Conservation (phyloP, 495 filamentous ascomycete genomes). For the Pseudomonodictys pantanalensis region DNA sequence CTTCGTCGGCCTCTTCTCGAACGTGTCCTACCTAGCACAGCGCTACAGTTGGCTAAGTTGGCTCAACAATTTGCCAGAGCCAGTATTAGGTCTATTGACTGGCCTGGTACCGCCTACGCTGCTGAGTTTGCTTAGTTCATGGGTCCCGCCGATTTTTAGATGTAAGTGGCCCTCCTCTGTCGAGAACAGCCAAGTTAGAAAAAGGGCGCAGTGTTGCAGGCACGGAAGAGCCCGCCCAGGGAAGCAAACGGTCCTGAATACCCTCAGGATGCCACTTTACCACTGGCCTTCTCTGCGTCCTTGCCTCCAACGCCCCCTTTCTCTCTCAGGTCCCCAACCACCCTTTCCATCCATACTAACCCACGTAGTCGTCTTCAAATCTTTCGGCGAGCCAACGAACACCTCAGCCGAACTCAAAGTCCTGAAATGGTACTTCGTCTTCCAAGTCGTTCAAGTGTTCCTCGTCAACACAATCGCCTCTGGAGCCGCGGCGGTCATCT, state of each 20-base stretch:
- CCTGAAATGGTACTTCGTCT: slow-evolving; percentile 40
- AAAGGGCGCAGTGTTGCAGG: no score
- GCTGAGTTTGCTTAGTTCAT: slow-evolving; percentile 32
- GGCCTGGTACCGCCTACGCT: slow-evolving; percentile 39
- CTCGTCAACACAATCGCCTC: slow-evolving; percentile 41
- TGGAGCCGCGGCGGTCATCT: slow-evolving; percentile 36
- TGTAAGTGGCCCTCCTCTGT: slow-evolving; percentile 11
- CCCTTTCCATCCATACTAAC: no score
- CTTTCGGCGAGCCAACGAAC: slow-evolving; percentile 33
- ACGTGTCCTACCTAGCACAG: slow-evolving; percentile 39
- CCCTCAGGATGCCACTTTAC: no score
- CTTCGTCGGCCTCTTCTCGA: slow-evolving; percentile 38
- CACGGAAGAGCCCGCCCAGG: no score
- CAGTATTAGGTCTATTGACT: slow-evolving; percentile 35
- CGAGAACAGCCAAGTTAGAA: neutral
- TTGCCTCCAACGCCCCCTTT: no score
- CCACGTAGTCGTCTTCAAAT: slow-evolving; percentile 31
- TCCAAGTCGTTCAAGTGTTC: slow-evolving; percentile 45
- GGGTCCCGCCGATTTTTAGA: slow-evolving; percentile 40
- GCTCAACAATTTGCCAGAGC: slow-evolving; percentile 36
- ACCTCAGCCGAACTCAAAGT: slow-evolving; percentile 40
- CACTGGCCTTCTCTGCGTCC: no score
- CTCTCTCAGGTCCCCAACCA: no score
- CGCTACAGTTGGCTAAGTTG: slow-evolving; percentile 36
- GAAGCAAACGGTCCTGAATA: no score